phyloP scores from a whole-genome alignment of 352 stramenopile species.

The Pythium volutum region DNA sequence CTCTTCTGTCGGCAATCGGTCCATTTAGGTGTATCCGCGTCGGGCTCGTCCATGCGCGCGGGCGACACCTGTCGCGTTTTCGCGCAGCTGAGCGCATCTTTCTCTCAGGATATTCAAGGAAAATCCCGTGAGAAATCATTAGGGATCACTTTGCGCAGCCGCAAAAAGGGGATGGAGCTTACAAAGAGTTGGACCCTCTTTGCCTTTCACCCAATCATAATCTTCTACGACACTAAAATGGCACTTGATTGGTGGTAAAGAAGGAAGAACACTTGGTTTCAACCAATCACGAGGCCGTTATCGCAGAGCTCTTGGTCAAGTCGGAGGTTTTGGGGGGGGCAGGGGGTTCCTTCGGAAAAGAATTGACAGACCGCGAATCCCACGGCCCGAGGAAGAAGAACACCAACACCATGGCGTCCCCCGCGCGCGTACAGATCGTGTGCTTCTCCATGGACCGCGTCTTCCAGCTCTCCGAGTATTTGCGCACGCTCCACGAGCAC shows the following conservation, averaged over 20 bases:
- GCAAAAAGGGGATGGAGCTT: not conserved
- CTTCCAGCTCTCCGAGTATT: constrained; percentile 61
- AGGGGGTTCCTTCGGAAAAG: not conserved
- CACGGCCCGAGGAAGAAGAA: not conserved
- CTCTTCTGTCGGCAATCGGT: not conserved
- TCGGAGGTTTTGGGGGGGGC: constrained; percentile 1
- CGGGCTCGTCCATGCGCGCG: not conserved
- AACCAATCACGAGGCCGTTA: not conserved
- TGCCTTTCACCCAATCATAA: not conserved
- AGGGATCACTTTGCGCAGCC: not conserved
- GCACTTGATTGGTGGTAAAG: not conserved
- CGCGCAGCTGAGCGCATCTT: not conserved
- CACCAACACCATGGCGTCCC: constrained; percentile 13
- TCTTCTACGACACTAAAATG: not conserved
- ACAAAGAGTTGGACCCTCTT: not conserved
- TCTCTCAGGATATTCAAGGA: not conserved
- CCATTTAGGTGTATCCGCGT: not conserved
- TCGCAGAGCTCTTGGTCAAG: constrained; percentile 3
- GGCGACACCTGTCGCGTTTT: not conserved
- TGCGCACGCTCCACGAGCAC: constrained; percentile 42
- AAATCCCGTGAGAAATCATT: too few relatives aligned
- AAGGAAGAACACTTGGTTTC: not conserved
- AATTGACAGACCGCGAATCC: constrained; percentile 6
- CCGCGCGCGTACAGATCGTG: constrained; percentile 37
- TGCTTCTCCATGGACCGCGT: constrained; percentile 66